A percentile compares a stretch with the other conserved stretches of the same genome.
Conservation (phyloP, 176 grass and related monocot genomes). For the Oryza punctata region DNA sequence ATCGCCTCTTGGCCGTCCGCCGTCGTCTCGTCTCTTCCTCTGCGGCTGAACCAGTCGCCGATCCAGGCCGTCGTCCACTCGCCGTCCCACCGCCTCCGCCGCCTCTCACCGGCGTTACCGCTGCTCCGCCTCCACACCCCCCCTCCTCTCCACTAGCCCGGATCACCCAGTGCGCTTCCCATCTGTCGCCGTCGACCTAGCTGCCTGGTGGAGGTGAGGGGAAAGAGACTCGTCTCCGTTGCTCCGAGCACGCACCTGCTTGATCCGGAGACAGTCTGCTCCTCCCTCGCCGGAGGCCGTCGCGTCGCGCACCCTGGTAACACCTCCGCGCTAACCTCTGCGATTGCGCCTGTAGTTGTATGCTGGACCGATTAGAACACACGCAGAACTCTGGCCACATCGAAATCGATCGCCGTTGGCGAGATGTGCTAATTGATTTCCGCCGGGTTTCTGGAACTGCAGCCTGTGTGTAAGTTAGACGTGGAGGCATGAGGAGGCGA, state of each 20-base stretch:
- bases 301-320: neutral
- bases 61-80: neutral
- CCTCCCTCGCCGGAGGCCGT: neutral
- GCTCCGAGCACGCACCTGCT: neutral
- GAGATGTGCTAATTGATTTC: neutral
- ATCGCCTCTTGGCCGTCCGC: too few species aligned
- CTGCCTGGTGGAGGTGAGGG: neutral
- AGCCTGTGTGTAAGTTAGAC: neutral
- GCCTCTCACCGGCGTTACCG: neutral
- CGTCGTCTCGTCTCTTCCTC: too few species aligned
- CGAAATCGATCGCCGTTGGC: neutral
- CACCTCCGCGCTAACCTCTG: neutral
- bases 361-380: too few species aligned
- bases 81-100: neutral
- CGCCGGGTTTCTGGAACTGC: neutral
- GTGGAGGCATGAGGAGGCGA: conserved; percentile 39
- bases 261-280: neutral
- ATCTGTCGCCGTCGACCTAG: neutral
- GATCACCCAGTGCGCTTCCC: too few species aligned
- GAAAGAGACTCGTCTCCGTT: neutral
- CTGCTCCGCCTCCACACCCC: neutral
- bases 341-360: too few species aligned
- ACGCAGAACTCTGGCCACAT: neutral
- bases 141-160: neutral
- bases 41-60: too few species aligned